These are phyloP conservation scores for Chondrostereum purpureum DNA, from an alignment of 1,284 basidiomycete genomes.

Conservation along the genomic window DNA sequence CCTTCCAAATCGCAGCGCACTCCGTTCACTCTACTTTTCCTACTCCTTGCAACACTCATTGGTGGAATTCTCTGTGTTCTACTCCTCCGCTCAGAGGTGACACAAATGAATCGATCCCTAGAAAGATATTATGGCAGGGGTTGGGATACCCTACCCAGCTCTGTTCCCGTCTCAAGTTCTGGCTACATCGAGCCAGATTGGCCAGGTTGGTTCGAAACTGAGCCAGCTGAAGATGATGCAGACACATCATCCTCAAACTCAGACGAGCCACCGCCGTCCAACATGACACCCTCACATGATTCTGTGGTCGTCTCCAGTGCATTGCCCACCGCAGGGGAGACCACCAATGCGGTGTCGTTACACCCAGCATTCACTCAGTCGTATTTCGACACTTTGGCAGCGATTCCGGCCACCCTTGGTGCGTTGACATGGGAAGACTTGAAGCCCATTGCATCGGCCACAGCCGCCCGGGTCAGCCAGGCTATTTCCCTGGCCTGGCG, in stretches of 20 bases:
- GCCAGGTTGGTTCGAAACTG: conserved; percentile 4
- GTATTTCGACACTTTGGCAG: conserved; percentile 6
- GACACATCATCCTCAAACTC: neutral
- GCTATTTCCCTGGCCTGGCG: neutral
- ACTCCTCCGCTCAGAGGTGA: conserved; percentile 32
- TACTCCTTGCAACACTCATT: conserved; percentile 23
- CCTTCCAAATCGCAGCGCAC: conserved; percentile 12
- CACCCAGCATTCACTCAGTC: conserved; percentile 10
- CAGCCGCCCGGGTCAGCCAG: neutral
- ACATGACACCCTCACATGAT: no score
- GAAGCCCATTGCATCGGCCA: conserved; percentile 3
- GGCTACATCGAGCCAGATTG: conserved; percentile 12
- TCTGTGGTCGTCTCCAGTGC: neutral
- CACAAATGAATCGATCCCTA: conserved; percentile 27
- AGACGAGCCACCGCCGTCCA: neutral
- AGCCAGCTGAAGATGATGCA: neutral
- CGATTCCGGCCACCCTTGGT: conserved; percentile 7
- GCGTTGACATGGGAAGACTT: conserved; percentile 13
- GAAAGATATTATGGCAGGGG: conserved; percentile 22
- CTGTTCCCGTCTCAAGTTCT: conserved; percentile 7
- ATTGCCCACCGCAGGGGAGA: no score
- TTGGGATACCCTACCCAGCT: conserved; percentile 10
- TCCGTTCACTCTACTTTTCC: conserved; percentile 10
- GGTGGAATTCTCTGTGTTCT: conserved; percentile 26
- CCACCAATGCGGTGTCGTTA: conserved; percentile 2